Percentiles rank a stretch among this genome's conserved stretches.
These are phyloP conservation scores for Nannochloropsis gaditana DNA, from an alignment of 108 stramenopile species.

Conservation along the genomic window DNA sequence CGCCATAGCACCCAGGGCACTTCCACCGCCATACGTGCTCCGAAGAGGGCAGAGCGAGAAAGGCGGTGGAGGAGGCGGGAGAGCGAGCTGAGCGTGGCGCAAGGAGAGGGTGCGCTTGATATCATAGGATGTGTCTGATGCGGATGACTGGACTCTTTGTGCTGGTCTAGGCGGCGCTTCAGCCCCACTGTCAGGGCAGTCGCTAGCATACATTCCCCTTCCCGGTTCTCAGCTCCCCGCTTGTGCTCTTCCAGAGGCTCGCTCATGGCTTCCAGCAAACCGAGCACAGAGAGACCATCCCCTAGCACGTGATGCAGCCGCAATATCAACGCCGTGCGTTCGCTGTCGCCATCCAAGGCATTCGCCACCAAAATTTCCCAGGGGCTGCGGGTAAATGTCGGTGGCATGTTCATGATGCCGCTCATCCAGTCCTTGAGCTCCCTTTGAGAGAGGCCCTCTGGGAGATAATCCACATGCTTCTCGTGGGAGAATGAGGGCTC, in stretches of 20 bases:
- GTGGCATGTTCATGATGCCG: not conserved
- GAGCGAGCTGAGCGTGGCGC: not conserved
- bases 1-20: not conserved
- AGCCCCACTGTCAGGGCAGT: not conserved
- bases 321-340: not conserved
- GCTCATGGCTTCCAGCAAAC: not conserved
- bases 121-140: not conserved
- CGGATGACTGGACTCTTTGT: not conserved
- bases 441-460: not conserved
- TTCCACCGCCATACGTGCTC: not conserved
- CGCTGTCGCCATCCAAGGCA: slow-evolving; percentile 1
- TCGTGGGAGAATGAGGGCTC: not conserved
- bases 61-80: not conserved
- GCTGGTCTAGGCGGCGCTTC: slow-evolving; percentile 8
- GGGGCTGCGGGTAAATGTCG: not conserved
- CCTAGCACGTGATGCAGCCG: not conserved
- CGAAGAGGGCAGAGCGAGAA: not conserved
- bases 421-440: not conserved
- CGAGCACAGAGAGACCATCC: not conserved
- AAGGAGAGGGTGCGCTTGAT: too few species aligned
- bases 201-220: not conserved
- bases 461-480: not conserved
- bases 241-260: not conserved
- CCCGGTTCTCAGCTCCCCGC: not conserved
- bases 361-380: slow-evolving; percentile 2